A percentile compares a stretch with the other conserved stretches of the same genome.
phyloP scores from a whole-genome alignment of 2,329 filamentous ascomycete species.

The Fusarium euwallaceae region DNA sequence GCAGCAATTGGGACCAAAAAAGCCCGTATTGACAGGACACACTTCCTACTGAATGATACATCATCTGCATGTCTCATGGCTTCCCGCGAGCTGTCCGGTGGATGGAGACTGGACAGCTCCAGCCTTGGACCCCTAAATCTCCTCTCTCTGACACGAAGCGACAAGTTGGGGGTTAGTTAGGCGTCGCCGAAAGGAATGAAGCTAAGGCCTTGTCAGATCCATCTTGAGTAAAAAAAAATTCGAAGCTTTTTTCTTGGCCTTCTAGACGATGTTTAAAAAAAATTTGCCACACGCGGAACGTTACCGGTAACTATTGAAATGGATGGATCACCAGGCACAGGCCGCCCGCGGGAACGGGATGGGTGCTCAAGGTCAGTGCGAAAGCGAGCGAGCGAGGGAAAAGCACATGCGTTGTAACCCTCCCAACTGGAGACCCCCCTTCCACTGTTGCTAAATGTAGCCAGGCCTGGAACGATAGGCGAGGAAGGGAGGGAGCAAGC shows the following conservation, averaged over 20 bases:
- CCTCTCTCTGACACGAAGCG: neutral
- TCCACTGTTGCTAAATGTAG: constrained; percentile 1
- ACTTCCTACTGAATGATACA: neutral
- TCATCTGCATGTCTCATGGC: constrained; percentile 12
- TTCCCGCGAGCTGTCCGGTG: neutral
- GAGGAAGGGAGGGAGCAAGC: constrained; percentile 9
- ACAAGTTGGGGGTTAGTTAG: neutral
- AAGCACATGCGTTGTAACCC: constrained; percentile 15
- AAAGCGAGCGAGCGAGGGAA: neutral
- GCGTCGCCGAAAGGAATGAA: neutral
- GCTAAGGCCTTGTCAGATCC: constrained; percentile 26
- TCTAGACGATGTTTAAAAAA: constrained; percentile 4
- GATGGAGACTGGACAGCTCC: neutral
- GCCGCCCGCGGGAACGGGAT: constrained; percentile 4
- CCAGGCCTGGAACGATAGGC: constrained; percentile 34
- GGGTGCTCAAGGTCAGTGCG: constrained; percentile 11
- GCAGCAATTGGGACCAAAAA: neutral
- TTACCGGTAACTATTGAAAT: constrained; percentile 2
- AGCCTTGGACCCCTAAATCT: constrained; percentile 3
- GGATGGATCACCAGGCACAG: neutral
- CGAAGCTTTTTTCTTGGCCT: constrained; percentile 15
- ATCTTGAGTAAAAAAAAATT: neutral
- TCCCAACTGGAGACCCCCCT: neutral
- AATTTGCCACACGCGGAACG: constrained; percentile 21
- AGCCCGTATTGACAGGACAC: neutral